Conservation (phyloP, 1,139 yeast species). For the Taphrina wiesneri region DNA sequence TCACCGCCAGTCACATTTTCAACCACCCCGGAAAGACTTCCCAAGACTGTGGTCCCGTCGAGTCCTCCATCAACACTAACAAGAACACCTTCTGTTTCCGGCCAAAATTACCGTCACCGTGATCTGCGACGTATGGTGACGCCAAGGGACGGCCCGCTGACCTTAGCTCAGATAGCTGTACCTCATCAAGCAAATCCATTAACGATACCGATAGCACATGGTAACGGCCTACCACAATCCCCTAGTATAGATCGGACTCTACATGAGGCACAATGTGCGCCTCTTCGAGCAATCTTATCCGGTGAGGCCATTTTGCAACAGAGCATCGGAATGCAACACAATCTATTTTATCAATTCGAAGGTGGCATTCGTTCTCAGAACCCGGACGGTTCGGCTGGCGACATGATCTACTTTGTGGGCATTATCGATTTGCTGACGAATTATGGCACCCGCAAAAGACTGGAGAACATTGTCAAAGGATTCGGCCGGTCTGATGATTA, state of each 20-base stretch:
- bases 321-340: conserved; percentile 44
- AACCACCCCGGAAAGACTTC: conserved; percentile 45
- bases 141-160: conserved; percentile 39
- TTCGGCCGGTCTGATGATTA: conserved; percentile 56
- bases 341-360: conserved; percentile 72
- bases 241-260: not conserved
- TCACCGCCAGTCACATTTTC: not conserved
- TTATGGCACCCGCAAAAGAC: conserved; percentile 69
- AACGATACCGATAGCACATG: not conserved
- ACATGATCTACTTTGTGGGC: conserved; percentile 83
- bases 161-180: conserved; percentile 22
- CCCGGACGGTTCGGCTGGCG: conserved; percentile 60
- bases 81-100: conserved; percentile 46
- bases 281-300: conserved; percentile 10
- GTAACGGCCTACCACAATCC: not conserved
- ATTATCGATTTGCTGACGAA: conserved; percentile 91
- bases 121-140: conserved; percentile 36
- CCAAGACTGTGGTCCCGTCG: not conserved
- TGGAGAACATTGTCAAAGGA: conserved; percentile 86
- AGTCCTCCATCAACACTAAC: conserved; percentile 42
- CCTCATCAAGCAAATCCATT: not conserved
- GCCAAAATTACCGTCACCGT: conserved; percentile 42
- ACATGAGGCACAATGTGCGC: conserved; percentile 1
- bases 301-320: conserved; percentile 11
- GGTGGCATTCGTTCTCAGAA: conserved; percentile 85